Evolutionary conservation across 345 rosid genomes (phyloP), one percentile per base, ranked within the genome.

Genomic region (Excoecaria agallocha): DNA sequence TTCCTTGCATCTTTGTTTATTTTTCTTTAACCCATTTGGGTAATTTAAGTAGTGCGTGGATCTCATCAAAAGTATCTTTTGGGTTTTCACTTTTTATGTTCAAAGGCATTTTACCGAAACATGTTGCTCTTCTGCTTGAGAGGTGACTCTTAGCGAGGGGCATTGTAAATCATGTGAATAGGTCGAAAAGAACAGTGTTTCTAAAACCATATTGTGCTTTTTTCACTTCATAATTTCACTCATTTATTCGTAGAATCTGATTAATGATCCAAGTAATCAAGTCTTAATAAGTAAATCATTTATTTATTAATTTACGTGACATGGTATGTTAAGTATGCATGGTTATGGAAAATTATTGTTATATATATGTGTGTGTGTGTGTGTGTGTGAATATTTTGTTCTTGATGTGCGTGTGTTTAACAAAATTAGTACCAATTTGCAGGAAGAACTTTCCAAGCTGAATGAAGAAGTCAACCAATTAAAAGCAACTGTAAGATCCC

Each of bases 401-500:
- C 2, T 25, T 24, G 7, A 49, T 20, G 25, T 68, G 57, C 57
- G 11, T 68, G 39, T 49, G 57, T 6, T 13, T 48, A 15, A 49
- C 57, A 68, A 45, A 49, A 22, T 49, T 46, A 22, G 11, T 57
- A 1, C 30, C 76, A 64, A 60, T 54, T 78, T 68, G 76, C 86
- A 83, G 91, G 86, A 74, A 68, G 87, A 85, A 72, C 39, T 88
- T 74, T 81, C 85, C 35, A 78, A 80, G 67, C 76, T 86, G 68
- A 81, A 25, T 54, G 76, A 81, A 38, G 86, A 85, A 70, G 77
- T 78, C 57, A 52, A 1, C 13, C 84, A 75, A 67, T 72, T 88
- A 71, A 83, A 75, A 68, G 52, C 58, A 56, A 35, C 69, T 84
- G 92, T 88, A 81, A 74, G 81, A 16, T 48, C 43, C 63, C 65